Evolutionary conservation across 352 stramenopile genomes (phyloP).

Genomic region (Pythium brachiatum): DNA sequence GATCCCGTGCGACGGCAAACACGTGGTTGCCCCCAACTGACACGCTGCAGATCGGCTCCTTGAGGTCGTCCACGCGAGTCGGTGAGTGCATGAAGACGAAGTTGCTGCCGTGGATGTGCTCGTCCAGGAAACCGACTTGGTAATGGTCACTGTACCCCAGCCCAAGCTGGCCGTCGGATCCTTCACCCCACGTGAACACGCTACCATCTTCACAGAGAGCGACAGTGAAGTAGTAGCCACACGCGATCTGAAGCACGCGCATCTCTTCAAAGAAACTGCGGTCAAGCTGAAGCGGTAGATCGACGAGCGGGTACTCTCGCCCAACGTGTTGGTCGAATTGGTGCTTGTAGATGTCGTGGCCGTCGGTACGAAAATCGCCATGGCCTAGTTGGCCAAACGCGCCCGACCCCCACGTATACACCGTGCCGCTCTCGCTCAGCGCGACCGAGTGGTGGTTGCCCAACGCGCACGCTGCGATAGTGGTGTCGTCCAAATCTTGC

Average conservation of each 20-base stretch:
- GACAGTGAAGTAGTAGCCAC: conserved; percentile 71
- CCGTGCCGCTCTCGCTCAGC: conserved; percentile 44
- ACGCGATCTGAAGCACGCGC: conserved; percentile 63
- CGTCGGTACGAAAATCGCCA: conserved; percentile 43
- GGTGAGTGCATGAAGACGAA: conserved; percentile 76
- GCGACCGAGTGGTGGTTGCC: conserved; percentile 72
- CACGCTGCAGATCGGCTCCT: conserved; percentile 52
- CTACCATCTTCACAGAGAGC: conserved; percentile 68
- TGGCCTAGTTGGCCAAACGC: conserved; percentile 72
- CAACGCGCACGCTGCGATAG: conserved; percentile 41
- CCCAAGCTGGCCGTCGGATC: conserved; percentile 68
- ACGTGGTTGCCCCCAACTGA: conserved; percentile 68
- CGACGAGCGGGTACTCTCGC: conserved; percentile 59
- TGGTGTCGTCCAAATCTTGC: conserved; percentile 63
- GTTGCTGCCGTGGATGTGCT: conserved; percentile 66
- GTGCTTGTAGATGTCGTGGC: conserved; percentile 54
- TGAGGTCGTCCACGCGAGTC: conserved; percentile 51
- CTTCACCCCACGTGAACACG: conserved; percentile 73
- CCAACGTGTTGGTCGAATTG: conserved; percentile 71
- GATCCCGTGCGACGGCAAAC: conserved; percentile 50
- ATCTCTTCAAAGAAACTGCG: conserved; percentile 74
- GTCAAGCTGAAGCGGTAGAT: conserved; percentile 68
- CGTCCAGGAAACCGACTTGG: conserved; percentile 62
- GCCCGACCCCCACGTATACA: conserved; percentile 75
- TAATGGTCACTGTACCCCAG: conserved; percentile 64